Percentiles rank a stretch among this genome's conserved stretches.
phyloP scores from a whole-genome alignment of 371 early-diverging fungal genomes.

The Mortierella sp. region DNA sequence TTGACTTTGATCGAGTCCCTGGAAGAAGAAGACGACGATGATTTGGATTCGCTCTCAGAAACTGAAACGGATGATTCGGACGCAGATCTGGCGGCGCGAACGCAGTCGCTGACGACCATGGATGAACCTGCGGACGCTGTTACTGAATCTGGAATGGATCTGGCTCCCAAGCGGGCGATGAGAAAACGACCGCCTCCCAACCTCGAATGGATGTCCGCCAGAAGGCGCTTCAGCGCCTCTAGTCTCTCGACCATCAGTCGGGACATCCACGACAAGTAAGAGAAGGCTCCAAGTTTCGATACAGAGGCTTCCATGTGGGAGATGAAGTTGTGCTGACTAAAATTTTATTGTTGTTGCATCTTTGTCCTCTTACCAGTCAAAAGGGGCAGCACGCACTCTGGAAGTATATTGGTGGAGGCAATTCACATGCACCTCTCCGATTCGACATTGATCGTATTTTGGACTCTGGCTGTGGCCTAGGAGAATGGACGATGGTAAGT shows the following conservation, averaged over 20 bases:
- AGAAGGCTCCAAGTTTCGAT: background rate
- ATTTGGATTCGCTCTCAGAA: slow-evolving; percentile 35
- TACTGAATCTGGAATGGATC: background rate
- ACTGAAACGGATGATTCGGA: slow-evolving; percentile 48
- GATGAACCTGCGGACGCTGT: background rate
- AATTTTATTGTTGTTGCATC: slow-evolving; percentile 5
- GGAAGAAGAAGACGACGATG: slow-evolving; percentile 43
- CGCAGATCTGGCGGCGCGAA: slow-evolving; percentile 34
- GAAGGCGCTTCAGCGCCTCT: slow-evolving; percentile 41
- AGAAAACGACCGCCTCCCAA: slow-evolving; percentile 34
- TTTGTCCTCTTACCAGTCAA: slow-evolving; percentile 21
- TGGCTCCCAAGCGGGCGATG: background rate
- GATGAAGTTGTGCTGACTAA: slow-evolving; percentile 6
- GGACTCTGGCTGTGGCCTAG: slow-evolving; percentile 53
- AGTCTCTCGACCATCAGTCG: slow-evolving; percentile 48
- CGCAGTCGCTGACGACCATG: slow-evolving; percentile 17
- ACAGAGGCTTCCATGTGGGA: background rate
- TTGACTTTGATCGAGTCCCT: slow-evolving; percentile 45
- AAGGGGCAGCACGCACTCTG: slow-evolving; percentile 53
- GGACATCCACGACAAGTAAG: slow-evolving; percentile 50
- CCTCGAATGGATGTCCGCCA: slow-evolving; percentile 47
- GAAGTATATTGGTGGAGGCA: slow-evolving; percentile 54
- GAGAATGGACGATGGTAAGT: slow-evolving; percentile 54
- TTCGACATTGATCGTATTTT: slow-evolving; percentile 47
- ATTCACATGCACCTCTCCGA: slow-evolving; percentile 49